These are phyloP conservation scores for Primulina eburnea DNA, from an alignment of 257 asterid species.

Conservation along the genomic window DNA sequence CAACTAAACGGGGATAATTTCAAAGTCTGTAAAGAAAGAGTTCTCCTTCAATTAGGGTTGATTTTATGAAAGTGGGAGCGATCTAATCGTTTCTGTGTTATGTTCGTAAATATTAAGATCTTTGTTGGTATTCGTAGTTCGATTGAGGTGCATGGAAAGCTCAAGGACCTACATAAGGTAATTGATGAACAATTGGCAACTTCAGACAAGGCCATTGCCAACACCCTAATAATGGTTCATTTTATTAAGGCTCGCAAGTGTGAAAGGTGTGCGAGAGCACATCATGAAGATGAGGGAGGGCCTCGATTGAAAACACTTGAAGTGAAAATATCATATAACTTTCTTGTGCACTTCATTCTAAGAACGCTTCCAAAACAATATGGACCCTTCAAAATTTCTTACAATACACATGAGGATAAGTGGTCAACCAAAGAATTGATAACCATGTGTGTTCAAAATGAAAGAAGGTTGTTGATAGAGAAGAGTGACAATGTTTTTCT, in stretches of 20 bases:
- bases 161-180: neutral
- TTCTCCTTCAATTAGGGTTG: neutral
- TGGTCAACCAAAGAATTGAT: neutral
- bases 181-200: neutral
- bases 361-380: neutral
- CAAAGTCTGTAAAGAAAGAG: slow-evolving; percentile 1
- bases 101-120: neutral
- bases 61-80: neutral
- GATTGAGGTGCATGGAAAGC: neutral
- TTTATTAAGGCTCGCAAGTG: neutral
- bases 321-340: neutral
- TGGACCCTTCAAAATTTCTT: neutral
- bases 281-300: neutral
- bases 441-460: slow-evolving; percentile 1
- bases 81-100: neutral
- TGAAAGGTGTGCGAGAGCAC: slow-evolving; percentile 8
- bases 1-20: neutral
- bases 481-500: neutral
- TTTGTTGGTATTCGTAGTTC: neutral
- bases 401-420: slow-evolving; percentile 1
- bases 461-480: neutral
- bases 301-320: neutral
- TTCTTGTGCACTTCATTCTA: slow-evolving; percentile 1
- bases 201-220: neutral
- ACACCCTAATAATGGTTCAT: slow-evolving; percentile 1